Evolutionary conservation across 2,329 filamentous ascomycete genomes (phyloP).

Genomic region (Verticillium alfalfae): DNA sequence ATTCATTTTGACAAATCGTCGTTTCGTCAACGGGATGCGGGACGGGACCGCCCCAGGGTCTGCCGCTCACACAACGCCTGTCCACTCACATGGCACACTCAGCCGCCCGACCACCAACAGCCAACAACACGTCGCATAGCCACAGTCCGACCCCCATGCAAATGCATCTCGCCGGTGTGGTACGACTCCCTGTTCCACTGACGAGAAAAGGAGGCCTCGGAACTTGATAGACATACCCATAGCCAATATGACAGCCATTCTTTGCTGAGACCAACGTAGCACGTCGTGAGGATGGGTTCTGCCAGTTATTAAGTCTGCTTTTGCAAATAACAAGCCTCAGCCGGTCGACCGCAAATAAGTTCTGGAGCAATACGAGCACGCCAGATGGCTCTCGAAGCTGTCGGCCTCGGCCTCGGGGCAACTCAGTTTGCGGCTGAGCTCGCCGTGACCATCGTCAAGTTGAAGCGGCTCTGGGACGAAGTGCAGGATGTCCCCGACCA

Average conservation of each 20-base stretch:
- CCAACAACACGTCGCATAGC: background rate
- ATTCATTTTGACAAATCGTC: background rate
- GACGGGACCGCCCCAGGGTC: background rate
- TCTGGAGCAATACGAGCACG: background rate
- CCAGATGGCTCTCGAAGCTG: background rate
- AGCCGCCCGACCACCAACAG: background rate
- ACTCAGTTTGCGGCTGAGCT: background rate
- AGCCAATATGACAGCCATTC: no score
- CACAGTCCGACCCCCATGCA: background rate
- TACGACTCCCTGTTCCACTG: background rate
- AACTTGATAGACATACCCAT: background rate
- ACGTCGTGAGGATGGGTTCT: background rate
- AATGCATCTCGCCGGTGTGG: background rate
- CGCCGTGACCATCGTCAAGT: background rate
- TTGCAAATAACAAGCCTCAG: background rate
- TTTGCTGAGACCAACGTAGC: no score
- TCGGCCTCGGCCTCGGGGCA: background rate
- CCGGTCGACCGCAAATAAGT: background rate
- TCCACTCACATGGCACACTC: background rate
- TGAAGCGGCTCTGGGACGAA: constrained; percentile 7
- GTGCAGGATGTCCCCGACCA: constrained; percentile 5
- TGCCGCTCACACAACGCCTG: background rate
- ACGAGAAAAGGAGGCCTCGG: background rate
- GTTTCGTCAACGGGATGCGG: background rate
- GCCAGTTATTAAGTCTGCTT: background rate